A percentile compares a stretch with the other conserved stretches of the same genome.
These are phyloP conservation scores for Colletotrichum zoysiae DNA, from an alignment of 2,329 filamentous ascomycete species.

Conservation along the genomic window DNA sequence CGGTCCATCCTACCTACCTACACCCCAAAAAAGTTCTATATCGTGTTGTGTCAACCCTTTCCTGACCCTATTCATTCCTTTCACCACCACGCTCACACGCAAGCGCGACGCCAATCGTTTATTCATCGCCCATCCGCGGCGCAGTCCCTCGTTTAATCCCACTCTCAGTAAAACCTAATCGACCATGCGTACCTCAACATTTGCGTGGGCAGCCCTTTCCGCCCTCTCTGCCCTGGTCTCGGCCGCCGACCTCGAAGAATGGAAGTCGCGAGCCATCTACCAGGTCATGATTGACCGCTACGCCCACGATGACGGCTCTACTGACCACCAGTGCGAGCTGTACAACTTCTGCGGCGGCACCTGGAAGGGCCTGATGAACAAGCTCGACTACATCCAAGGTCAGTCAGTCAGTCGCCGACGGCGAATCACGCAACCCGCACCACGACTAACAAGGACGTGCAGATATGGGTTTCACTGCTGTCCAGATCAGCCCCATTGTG, in stretches of 20 bases:
- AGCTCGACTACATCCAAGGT: slow-evolving; percentile 64
- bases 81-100: slow-evolving; percentile 22
- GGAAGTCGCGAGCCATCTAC: slow-evolving; percentile 55
- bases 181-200: slow-evolving; percentile 33
- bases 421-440: not conserved
- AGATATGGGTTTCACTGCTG: slow-evolving; percentile 51
- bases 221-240: slow-evolving; percentile 28
- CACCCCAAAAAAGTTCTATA: slow-evolving; percentile 30
- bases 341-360: slow-evolving; percentile 63
- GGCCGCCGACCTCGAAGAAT: slow-evolving; percentile 36
- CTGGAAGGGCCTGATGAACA: slow-evolving; percentile 61
- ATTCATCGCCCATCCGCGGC: slow-evolving; percentile 27
- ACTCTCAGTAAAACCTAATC: not conserved
- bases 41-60: slow-evolving; percentile 29
- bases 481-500: slow-evolving; percentile 71
- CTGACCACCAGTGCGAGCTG: slow-evolving; percentile 56
- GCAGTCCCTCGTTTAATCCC: slow-evolving; percentile 34
- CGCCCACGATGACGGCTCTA: slow-evolving; percentile 56
- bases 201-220: slow-evolving; percentile 36
- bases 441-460: slow-evolving; percentile 15
- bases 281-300: slow-evolving; percentile 61
- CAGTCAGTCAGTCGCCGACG: slow-evolving; percentile 34
- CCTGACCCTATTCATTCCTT: slow-evolving; percentile 36
- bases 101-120: slow-evolving; percentile 28
- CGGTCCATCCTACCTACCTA: slow-evolving; percentile 13